These are phyloP conservation scores for Metschnikowia cerradonensis DNA, from an alignment of 805 yeast genomes.

Conservation along the genomic window DNA sequence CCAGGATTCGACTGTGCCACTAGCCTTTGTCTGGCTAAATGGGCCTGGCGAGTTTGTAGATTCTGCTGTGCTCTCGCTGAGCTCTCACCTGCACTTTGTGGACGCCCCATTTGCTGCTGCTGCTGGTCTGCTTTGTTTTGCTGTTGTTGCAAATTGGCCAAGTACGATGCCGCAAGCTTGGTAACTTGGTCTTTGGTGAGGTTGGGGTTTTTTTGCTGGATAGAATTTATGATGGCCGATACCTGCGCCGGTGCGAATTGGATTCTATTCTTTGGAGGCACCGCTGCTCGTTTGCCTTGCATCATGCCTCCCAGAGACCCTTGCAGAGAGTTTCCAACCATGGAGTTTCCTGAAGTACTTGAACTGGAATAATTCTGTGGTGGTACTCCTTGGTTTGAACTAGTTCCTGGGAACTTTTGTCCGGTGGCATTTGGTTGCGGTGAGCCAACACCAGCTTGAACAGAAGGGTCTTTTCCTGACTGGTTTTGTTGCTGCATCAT, in stretches of 20 bases:
- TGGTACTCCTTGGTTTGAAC: neutral
- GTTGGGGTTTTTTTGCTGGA: constrained; percentile 62
- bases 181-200: constrained; percentile 62
- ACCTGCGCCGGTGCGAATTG: constrained; percentile 60
- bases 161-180: constrained; percentile 58
- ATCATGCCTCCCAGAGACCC: neutral
- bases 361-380: neutral
- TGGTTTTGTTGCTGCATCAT: constrained; percentile 43
- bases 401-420: neutral
- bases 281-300: constrained; percentile 8
- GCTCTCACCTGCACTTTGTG: constrained; percentile 12
- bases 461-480: constrained; percentile 1
- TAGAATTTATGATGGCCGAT: constrained; percentile 58
- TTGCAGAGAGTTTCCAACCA: neutral
- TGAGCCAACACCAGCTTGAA: neutral
- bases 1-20: constrained; percentile 11
- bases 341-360: neutral
- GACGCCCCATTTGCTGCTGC: constrained; percentile 11
- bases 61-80: constrained; percentile 11
- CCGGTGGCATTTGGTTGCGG: neutral
- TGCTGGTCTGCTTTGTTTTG: constrained; percentile 30
- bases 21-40: constrained; percentile 10
- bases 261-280: constrained; percentile 27
- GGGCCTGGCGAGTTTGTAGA: constrained; percentile 14
- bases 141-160: constrained; percentile 54